These are phyloP conservation scores for Aureobasidium sp. DNA, from an alignment of 2,329 filamentous ascomycete species.

Conservation along the genomic window DNA sequence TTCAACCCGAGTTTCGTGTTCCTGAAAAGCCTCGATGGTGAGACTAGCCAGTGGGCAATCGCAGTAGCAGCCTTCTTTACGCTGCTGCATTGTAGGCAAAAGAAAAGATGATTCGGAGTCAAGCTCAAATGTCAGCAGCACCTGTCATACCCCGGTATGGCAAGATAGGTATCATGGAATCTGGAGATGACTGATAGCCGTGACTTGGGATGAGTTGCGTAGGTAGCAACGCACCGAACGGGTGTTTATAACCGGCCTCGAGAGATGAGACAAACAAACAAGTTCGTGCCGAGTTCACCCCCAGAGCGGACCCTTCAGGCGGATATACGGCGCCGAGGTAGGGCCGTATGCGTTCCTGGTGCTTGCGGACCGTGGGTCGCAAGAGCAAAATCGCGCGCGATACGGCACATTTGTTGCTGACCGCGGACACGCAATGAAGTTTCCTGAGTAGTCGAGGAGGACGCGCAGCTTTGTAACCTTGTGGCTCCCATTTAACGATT, in stretches of 20 bases:
- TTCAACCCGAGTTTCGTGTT: not conserved
- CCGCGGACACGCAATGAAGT: not conserved
- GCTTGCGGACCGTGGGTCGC: slow-evolving; percentile 1
- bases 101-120: not conserved
- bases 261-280: slow-evolving; percentile 11
- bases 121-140: not conserved
- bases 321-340: slow-evolving; percentile 5
- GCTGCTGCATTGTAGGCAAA: not conserved
- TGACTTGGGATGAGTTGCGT: not conserved
- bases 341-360: not conserved
- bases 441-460: not conserved
- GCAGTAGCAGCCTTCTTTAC: not conserved
- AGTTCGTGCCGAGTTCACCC: slow-evolving; percentile 1
- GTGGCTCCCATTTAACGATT: not conserved
- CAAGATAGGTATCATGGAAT: not conserved
- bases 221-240: not conserved
- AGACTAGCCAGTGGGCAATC: not conserved
- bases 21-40: not conserved
- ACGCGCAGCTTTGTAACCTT: not conserved
- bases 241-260: not conserved
- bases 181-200: not conserved
- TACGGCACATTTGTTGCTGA: not conserved
- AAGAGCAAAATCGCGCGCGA: not conserved
- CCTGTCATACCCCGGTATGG: slow-evolving; percentile 1
- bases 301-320: not conserved